A percentile compares a stretch with the other conserved stretches of the same genome.
Evolutionary conservation across 139 green algal species (phyloP).

Genomic region (Monoraphidium neglectum): DNA sequence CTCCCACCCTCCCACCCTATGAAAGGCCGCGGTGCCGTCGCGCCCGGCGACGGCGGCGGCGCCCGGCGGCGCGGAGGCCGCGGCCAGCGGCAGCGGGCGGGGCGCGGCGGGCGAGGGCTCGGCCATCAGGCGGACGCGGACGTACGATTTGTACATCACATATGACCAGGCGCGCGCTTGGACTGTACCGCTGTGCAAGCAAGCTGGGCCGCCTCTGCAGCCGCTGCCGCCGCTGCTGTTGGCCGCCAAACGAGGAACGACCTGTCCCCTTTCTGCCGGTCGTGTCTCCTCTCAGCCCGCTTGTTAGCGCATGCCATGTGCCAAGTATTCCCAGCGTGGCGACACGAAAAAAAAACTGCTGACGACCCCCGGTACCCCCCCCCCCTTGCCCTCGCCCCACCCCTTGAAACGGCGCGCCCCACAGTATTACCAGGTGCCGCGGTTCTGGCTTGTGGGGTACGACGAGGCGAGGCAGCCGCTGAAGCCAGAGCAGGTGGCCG

Average conservation of each 20-base stretch:
- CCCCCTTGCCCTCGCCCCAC: neutral
- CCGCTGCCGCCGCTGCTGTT: no score
- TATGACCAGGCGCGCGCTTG: conserved; percentile 94
- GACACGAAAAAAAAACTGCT: no score
- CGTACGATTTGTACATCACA: conserved; percentile 92
- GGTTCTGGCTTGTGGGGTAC: conserved; percentile 90
- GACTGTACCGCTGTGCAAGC: no score
- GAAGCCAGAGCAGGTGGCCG: conserved; percentile 51
- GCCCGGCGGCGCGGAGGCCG: neutral
- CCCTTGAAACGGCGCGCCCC: neutral
- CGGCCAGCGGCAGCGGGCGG: neutral
- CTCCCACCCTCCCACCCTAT: neutral
- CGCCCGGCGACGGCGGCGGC: neutral
- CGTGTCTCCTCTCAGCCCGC: no score
- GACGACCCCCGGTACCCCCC: no score
- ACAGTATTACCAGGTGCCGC: conserved; percentile 80
- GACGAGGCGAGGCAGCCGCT: conserved; percentile 72
- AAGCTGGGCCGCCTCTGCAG: no score
- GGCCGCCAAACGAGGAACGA: no score
- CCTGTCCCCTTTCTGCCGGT: no score
- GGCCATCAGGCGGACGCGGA: conserved; percentile 76
- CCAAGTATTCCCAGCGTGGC: no score
- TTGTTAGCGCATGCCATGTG: no score
- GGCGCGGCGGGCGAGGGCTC: conserved; percentile 10
- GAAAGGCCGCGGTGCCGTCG: conserved; percentile 36